Base-by-base conservation (phyloP, 2,329 filamentous ascomycete species). In the Penicillium sp. region DNA sequence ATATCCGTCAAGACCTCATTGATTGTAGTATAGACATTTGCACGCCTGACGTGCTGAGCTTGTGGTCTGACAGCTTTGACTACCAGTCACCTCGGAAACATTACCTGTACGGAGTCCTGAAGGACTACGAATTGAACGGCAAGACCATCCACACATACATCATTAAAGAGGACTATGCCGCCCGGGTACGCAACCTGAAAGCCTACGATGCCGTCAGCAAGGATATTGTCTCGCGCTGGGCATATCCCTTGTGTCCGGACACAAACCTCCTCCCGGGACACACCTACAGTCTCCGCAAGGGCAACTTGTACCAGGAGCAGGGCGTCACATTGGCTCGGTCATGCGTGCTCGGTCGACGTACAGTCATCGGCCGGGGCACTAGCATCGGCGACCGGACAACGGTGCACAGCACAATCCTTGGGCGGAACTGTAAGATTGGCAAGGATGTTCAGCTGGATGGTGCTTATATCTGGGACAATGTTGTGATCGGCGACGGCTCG, bases 1-100 rank as follows among this genome's bases (percentile, higher is more conserved):
- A 96, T 69, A 83, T 97, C 22, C 87, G 93, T 42, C 87, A 90
- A 65, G 94, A 99, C 77, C 81, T 99, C 60, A 90, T 98, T 63
- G 95, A 99, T 76, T 93, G 92, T 69, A 91, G 92, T 55, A 95
- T 99, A 71, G 95, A 99, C 74, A 98, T 99, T 65, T 98, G 94
- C 78, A 98, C 95, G 0, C 93, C 94, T 0, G 95, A 98, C 73
- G 93, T 97, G 8, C 84, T 98, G 46, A 93, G 93, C 7, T 80
- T 98, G 59, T 99, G 95, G 92, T 95, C 93, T 8, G 95, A 99
- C 78, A 97, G 93, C 73, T 99, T 98, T 71, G 94, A 99, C 76
- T 98, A 97, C 76, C 93, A 97, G 75, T 84, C 93, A 7, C 92
- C 94, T 1, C 86, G 93, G 57, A 89, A 89, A 70, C 92, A 96